phyloP scores from a whole-genome alignment of 2,329 filamentous ascomycete genomes.

The Hypoxylon sp. region DNA sequence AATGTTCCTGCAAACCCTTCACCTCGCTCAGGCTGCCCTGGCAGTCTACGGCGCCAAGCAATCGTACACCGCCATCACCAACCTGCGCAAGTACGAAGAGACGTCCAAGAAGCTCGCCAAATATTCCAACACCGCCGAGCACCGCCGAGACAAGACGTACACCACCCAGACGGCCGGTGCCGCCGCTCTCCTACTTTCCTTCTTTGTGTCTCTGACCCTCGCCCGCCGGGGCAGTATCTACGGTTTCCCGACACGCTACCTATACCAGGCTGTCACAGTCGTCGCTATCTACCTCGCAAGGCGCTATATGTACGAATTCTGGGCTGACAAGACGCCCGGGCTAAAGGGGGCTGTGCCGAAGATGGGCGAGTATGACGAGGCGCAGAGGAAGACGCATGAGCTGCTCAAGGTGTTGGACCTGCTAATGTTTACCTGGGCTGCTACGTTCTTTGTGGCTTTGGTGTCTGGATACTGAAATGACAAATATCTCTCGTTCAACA shows the following conservation, averaged over 20 bases:
- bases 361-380: constrained; percentile 47
- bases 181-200: constrained; percentile 50
- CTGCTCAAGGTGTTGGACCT: constrained; percentile 41
- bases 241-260: constrained; percentile 33
- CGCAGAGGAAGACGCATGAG: constrained; percentile 40
- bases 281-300: constrained; percentile 37
- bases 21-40: constrained; percentile 55
- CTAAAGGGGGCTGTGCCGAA: constrained; percentile 44
- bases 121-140: constrained; percentile 56
- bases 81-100: constrained; percentile 59
- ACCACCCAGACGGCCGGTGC: constrained; percentile 57
- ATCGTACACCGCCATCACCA: constrained; percentile 57
- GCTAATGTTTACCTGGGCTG: constrained; percentile 42
- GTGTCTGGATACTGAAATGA: constrained; percentile 39
- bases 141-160: constrained; percentile 58
- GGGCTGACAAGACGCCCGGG: constrained; percentile 39
- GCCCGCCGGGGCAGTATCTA: constrained; percentile 22
- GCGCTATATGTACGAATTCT: constrained; percentile 41
- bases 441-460: constrained; percentile 37
- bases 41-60: constrained; percentile 57
- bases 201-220: constrained; percentile 39
- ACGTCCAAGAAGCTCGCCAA: constrained; percentile 58
- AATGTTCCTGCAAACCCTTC: constrained; percentile 50
- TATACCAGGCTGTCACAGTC: constrained; percentile 35
- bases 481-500: background rate